Evolutionary conservation across 116 monocot genomes (phyloP), one percentile per base, ranked within the genome.

Genomic region (Papilionanthe hybrid): DNA sequence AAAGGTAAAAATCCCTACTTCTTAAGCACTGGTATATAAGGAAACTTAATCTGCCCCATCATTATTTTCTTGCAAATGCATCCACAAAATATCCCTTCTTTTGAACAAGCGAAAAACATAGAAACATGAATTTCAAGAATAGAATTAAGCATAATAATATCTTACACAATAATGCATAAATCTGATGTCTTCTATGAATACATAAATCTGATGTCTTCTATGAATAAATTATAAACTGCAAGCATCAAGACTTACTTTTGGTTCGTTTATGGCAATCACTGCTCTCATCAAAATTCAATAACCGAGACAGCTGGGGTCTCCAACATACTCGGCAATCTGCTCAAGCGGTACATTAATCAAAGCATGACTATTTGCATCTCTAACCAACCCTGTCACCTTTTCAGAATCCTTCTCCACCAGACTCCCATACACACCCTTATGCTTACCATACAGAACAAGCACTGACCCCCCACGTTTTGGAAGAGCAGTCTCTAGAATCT

Each of bases 401-500:
- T 92, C 94, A 20, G 68, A 82, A 69, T 99, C 80, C 79, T 80
- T 94, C 86, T 94, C 87, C 55, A 94, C 83, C 69, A 99, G 75
- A 75, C 82, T 90, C 55, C 98, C 98, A 86, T 77, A 99, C 0
- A 89, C 81, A 19, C 93, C 95, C 82, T 90, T 90, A 56, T 95
- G 85, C 80, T 86, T 94, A 32, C 98, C 98, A 76, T 84, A 90
- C 3, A 99, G 75, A 72, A 99, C 87, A 27, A 99, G 84, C 30
- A 99, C 95, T 0, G 82, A 81, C 1, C 98, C 98, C 28, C 95
- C 93, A 42, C 75, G 77, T 71, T 86, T 91, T 0, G 98, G 98
- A 42, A 99, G 72, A 5, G 86, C 98, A 5, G 98, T 99, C 82
- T 99, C 98, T 17, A 99, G 85, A 8, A 93, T 85, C 60, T 86